A percentile compares a stretch with the other conserved stretches of the same genome.
Conservation (phyloP, 345 rosid species). For the Noccaea bulbosa region DNA sequence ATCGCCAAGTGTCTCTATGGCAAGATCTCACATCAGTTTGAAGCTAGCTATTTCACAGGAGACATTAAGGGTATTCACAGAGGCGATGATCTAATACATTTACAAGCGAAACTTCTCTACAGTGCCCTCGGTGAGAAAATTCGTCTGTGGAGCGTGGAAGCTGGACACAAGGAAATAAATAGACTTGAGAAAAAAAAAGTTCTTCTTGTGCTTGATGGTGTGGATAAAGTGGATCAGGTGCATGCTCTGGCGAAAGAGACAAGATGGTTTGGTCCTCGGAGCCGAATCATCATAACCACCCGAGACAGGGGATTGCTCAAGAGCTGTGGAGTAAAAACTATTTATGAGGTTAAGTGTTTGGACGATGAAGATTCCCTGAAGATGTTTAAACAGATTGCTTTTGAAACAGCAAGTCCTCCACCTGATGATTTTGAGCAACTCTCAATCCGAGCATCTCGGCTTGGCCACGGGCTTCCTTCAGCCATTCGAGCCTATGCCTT, state of each 20-base stretch:
- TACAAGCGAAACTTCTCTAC: not conserved
- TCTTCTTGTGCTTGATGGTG: conserved; percentile 34
- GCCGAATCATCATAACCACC: conserved; percentile 29
- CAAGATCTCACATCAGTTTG: not conserved
- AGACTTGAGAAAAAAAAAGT: conserved; percentile 12
- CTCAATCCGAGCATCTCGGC: conserved; percentile 12
- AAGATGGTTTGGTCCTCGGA: conserved; percentile 26
- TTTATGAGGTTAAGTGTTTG: conserved; percentile 26
- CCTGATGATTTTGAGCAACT: conserved; percentile 10
- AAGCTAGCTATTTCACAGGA: not conserved
- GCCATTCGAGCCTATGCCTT: conserved; percentile 41
- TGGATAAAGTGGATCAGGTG: not conserved
- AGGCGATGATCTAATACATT: not conserved
- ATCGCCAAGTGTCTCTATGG: conserved; percentile 24
- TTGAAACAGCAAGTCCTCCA: not conserved
- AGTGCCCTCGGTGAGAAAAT: not conserved
- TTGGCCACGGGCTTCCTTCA: conserved; percentile 43
- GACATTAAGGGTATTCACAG: not conserved
- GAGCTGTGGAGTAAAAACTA: not conserved
- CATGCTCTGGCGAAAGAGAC: conserved; percentile 1
- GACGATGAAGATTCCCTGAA: conserved; percentile 4
- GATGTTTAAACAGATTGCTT: conserved; percentile 29
- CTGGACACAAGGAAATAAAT: not conserved
- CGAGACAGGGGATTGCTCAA: conserved; percentile 30
- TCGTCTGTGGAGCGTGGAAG: not conserved